Base-by-base conservation (phyloP, 129 eudicot species). In the Deinandra increscens region DNA sequence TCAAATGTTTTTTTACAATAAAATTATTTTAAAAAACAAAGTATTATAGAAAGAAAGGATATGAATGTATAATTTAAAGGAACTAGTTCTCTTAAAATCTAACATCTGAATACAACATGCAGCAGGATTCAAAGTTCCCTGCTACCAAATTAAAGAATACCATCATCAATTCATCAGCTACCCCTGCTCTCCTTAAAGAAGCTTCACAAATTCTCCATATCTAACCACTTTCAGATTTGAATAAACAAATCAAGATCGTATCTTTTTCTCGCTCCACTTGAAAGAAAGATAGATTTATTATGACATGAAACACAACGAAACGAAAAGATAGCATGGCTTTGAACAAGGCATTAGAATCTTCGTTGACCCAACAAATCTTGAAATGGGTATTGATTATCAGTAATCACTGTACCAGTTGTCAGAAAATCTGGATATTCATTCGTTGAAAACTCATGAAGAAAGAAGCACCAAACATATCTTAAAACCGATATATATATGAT, bases 61-160 rank as follows among this genome's bases (percentile, higher is more conserved):
- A 29, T 69, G 71, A 33, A 33, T 33, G 5, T 33, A 61, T 69
- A 64, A 77, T 49, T 77, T 64, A 69, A n/a, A 76, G 59, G 64
- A 33, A 33, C 22, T 55, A 58, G 56, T 11, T 45, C 70, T 49
- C 62, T 37, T 56, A 56, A 74, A 68, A 55, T 17, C 61, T 66
- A 67, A 59, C 69, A 69, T 76, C 65, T 69, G 81, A 61, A 69
- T 62, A 61, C 18, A 59, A 75, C 22, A 69, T 61, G 41, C 61
- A 77, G 75, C 76, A 61, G 71, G 58, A 60, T 23, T 60, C 34
- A 76, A 45, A 76, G 19, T 60, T 61, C 71, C 60, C 65, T 76
- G 70, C 80, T 23, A 61, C 80, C 43, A 76, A 77, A 77, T 69
- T 26, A 77, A 77, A 77, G 60, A 77, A 77, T 76, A 61, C 56